Evolutionary conservation across 2,329 filamentous ascomycete genomes (phyloP).

Genomic region (Thelonectria discophora): DNA sequence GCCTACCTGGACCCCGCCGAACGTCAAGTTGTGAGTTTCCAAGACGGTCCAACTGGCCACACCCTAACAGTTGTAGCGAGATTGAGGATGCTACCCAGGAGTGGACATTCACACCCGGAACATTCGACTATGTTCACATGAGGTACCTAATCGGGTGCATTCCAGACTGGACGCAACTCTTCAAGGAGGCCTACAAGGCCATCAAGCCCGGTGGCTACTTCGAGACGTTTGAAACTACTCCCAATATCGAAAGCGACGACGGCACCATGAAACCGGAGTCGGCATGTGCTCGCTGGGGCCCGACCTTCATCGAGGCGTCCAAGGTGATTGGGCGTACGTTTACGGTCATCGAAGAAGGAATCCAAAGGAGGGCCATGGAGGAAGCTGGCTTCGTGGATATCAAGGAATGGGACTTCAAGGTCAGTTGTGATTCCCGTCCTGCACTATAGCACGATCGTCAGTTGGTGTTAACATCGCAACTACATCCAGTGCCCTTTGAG

Average conservation of each 20-base stretch:
- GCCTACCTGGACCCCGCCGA: constrained; percentile 54
- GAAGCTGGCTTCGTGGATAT: constrained; percentile 41
- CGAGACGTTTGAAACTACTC: constrained; percentile 39
- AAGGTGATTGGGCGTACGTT: constrained; percentile 40
- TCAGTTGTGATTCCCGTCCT: not conserved
- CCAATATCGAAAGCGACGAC: constrained; percentile 38
- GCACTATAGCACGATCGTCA: not conserved
- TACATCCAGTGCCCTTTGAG: constrained; percentile 19
- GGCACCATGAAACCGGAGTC: constrained; percentile 38
- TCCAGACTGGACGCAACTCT: constrained; percentile 60
- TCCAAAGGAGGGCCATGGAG: constrained; percentile 30
- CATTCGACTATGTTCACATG: constrained; percentile 63
- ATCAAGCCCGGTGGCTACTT: constrained; percentile 61
- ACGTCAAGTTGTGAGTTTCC: constrained; percentile 22
- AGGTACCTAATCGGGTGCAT: constrained; percentile 63
- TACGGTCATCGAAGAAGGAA: constrained; percentile 31
- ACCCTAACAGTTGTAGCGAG: constrained; percentile 42
- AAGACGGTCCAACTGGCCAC: not conserved
- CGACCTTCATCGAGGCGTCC: constrained; percentile 33
- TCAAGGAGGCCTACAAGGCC: constrained; percentile 58
- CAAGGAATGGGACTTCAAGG: constrained; percentile 34
- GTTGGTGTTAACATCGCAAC: not conserved
- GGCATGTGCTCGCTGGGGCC: constrained; percentile 31
- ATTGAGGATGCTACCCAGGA: constrained; percentile 67
- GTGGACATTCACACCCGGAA: constrained; percentile 28